A percentile compares a stretch with the other conserved stretches of the same genome.
Conservation (phyloP, 2,329 filamentous ascomycete genomes). For the Cladosporium oxysporum region DNA sequence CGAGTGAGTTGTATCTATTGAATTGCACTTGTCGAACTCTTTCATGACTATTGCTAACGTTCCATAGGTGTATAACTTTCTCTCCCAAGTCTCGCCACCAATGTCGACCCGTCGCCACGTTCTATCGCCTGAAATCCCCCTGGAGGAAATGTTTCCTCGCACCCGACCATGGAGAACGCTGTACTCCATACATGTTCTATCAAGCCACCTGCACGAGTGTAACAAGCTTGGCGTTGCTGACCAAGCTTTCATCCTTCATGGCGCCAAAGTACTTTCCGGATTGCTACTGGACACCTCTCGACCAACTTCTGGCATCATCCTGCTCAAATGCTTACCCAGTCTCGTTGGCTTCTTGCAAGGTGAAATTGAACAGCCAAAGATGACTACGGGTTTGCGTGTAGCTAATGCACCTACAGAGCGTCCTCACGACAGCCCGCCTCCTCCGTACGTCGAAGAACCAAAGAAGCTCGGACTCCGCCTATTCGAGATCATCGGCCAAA, state of each 20-base stretch:
- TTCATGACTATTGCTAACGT: not conserved
- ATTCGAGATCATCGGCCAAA: slow-evolving; percentile 21
- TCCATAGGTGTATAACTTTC: slow-evolving; percentile 65
- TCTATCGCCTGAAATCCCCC: slow-evolving; percentile 53
- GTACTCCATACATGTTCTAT: slow-evolving; percentile 70
- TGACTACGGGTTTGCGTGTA: not conserved
- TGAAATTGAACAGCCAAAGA: slow-evolving; percentile 10
- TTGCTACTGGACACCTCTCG: slow-evolving; percentile 29
- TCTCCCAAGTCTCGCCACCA: slow-evolving; percentile 55
- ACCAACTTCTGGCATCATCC: slow-evolving; percentile 16
- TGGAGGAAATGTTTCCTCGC: slow-evolving; percentile 66
- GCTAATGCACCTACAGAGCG: slow-evolving; percentile 25
- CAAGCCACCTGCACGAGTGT: slow-evolving; percentile 56
- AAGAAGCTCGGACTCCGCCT: slow-evolving; percentile 27
- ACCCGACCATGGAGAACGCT: slow-evolving; percentile 66
- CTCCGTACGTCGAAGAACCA: slow-evolving; percentile 28
- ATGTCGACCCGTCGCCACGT: slow-evolving; percentile 52
- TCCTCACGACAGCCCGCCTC: slow-evolving; percentile 20
- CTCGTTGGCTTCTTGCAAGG: slow-evolving; percentile 33
- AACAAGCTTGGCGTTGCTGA: slow-evolving; percentile 33
- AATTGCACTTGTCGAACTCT: no score
- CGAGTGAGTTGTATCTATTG: slow-evolving; percentile 20
- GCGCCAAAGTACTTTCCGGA: slow-evolving; percentile 29
- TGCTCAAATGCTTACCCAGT: slow-evolving; percentile 23
- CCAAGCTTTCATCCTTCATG: slow-evolving; percentile 31